Conservation (phyloP, 108 stramenopile species). For the Parietichytrium sp. region DNA sequence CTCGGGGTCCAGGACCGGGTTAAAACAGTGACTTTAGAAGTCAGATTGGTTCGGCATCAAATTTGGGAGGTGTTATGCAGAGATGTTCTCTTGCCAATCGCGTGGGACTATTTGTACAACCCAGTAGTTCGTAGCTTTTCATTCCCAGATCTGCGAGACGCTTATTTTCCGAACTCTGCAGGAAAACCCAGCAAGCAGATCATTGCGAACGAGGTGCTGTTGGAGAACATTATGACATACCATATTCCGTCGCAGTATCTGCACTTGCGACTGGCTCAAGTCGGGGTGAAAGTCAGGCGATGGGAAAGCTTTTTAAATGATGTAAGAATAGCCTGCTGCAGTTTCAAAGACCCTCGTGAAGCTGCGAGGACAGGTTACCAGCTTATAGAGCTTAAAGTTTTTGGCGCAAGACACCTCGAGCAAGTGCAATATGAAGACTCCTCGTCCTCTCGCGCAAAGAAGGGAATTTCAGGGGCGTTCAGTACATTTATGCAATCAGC, state of each 20-base stretch:
- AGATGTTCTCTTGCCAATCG: too few species aligned
- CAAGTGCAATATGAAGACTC: not conserved
- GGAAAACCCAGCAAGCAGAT: too few species aligned
- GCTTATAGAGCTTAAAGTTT: not conserved
- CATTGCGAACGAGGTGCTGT: not conserved
- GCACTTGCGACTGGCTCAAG: not conserved
- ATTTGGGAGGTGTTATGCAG: too few species aligned
- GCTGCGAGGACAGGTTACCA: not conserved
- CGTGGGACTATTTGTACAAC: too few species aligned
- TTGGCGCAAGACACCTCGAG: not conserved
- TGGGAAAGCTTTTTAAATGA: not conserved
- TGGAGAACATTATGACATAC: not conserved
- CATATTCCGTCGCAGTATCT: not conserved
- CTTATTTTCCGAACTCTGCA: too few species aligned
- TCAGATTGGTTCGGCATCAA: too few species aligned
- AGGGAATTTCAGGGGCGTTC: not conserved
- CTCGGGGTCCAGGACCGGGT: too few species aligned
- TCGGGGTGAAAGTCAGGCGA: not conserved
- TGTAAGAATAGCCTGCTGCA: conserved; percentile 1
- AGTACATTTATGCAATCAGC: not conserved
- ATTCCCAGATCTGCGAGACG: too few species aligned
- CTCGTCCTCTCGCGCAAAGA: not conserved
- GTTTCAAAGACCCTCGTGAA: not conserved
- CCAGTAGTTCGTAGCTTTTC: too few species aligned
- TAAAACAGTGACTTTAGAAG: too few species aligned